Evolutionary conservation across 1,284 basidiomycete genomes (phyloP), one percentile per base, ranked within the genome.

Genomic region (Trametes polyzona): DNA sequence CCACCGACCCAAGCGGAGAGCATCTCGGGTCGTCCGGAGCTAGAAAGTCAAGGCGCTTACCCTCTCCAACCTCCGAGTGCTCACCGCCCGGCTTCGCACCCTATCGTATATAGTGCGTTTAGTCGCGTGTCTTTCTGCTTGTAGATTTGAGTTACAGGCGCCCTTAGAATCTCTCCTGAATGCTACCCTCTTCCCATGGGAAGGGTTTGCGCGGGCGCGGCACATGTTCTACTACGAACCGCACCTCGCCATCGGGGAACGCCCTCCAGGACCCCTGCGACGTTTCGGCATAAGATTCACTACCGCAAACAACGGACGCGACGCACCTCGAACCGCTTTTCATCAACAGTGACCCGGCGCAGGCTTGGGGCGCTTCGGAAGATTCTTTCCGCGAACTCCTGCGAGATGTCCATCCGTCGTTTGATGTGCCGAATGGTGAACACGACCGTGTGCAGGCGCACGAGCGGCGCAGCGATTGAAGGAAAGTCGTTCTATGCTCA

Each of bases 261-360:
- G 47, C 17, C 12, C 29, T 36, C 57, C 57, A 61, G 11, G 37
- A n/a, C 2, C 62, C 62, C 59, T 61, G 14, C 5, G 16, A 0
- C 27, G 19, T 27, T 11, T 29, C 21, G 11, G 21, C 17, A 26
- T 24, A 5, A 21, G 8, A 21, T 2, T 4, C n/a, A 29, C 3
- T 16, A 10, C n/a, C 17, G 16, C 26, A 4, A 3, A 14, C 7
- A 23, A 1, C 16, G 4, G 6, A 19, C 16, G 12, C 9, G 37
- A 50, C 58, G 14, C n/a, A 58, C 63, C 49, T 62, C 60, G 24
- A 55, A 65, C 10, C 17, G 49, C 4, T 19, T 39, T 12, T 47
- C 50, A 30, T 64, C 39, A 3, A 64, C 37, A 0, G 52, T 40
- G 24, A 61, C 26, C 3, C 58, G 54, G 1, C 57, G 52, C 4